Evolutionary conservation across 2,329 filamentous ascomycete genomes (phyloP), one percentile per base, ranked within the genome.

Genomic region (Penicillium digitatum): DNA sequence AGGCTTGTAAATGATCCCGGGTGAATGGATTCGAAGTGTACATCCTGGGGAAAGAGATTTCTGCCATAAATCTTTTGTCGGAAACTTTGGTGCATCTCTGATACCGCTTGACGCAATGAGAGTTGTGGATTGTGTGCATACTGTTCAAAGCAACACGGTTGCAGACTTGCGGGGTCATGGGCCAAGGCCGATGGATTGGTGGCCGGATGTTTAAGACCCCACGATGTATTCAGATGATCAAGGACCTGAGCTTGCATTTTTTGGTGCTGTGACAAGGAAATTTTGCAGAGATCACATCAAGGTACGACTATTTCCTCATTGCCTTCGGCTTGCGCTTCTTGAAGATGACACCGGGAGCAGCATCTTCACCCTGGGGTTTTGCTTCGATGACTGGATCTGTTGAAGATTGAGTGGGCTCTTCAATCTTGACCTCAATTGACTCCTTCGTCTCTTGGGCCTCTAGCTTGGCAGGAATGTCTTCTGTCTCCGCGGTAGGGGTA

Each of bases 301-400:
- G 18, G 39, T 39, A 26, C 8, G 7, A 40, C 58, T 65, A 75
- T 66, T 72, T 72, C 62, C 70, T 74, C 62, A 71, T 69, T 47
- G 69, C 63, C 63, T 78, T 79, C 2, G 75, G 69, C 60, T 77
- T 79, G 59, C 77, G 76, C 60, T 78, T 79, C 61, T 79, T 79
- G 69, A 79, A 79, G 22, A 79, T 62, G 38, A 78, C 69, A 3
- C 70, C 72, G 5, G 68, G 52, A 5, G 56, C 58, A 20, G 57
- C 51, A 31, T 69, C 68, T 48, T 69, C 63, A 5, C 38, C 47
- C 29, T 62, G 62, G 9, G 48, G 43, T 0, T 58, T 56, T 55
- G 61, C 59, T 12, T 55, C 49, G 7, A 20, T 37, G 1, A 52
- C 40, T 9, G 48, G 46, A 22, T 44, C 46, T 34, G n/a, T 29